Base-by-base conservation (phyloP, 331 rosid species). In the Quercus phellos region DNA sequence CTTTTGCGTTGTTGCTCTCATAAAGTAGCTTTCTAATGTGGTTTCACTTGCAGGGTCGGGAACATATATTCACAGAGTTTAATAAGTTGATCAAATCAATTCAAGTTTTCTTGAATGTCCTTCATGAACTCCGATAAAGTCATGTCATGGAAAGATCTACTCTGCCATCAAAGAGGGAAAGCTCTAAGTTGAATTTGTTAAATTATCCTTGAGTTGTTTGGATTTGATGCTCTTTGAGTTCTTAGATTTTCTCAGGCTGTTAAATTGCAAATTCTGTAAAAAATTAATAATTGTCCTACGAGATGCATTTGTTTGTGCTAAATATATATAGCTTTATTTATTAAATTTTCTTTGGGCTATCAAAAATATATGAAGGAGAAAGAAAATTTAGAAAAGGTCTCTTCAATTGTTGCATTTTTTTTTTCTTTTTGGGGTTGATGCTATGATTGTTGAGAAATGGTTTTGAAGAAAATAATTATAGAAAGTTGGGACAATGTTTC, bases 51-150 rank as follows among this genome's bases (percentile, higher is more conserved):
- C 94, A 94, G 98, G 88, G 92, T 77, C 89, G 86, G 82, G 93
- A 94, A 84, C 87, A 88, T 78, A 77, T 94, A 77, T 92, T 94
- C 81, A 1, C 81, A 1, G 93, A 82, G 80, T 89, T 97, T 6
- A 94, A 94, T 80, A 88, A 73, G 85, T 82, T 89, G 86, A 80
- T 79, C 82, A 94, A 90, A 77, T 92, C 98, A 34, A 89, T 92
- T 88, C 93, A 94, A 89, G 94, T 94, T 71, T 79, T 89, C 84
- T 81, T 94, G 85, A 89, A 83, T 82, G 87, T 93, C 80, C 93
- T 94, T 11, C 92, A 94, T 89, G 98, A 92, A 85, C 96, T 94
- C 75, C 90, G 97, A 3, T 80, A 92, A 32, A 84, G 85, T 85
- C 81, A 87, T 81, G 92, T 94, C 76, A 77, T 69, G 87, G 91